phyloP scores from a whole-genome alignment of 768 basidiomycete genomes.

The Phlebiopsis flavidoalba region DNA sequence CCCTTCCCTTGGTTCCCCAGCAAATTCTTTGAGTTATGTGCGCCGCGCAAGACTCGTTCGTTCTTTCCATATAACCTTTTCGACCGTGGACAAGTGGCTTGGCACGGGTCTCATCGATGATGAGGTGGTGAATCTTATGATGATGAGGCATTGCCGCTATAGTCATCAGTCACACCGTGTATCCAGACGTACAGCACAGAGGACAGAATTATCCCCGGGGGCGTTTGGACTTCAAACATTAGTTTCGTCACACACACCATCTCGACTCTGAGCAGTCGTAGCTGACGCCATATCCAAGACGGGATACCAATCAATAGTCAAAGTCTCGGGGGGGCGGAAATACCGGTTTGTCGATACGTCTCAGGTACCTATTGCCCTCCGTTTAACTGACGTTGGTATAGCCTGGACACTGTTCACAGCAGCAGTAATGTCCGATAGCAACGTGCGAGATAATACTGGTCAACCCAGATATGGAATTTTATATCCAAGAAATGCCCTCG shows the following conservation, averaged over 20 bases:
- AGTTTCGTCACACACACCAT: background rate
- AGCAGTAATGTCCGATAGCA: background rate
- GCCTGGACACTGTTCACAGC: background rate
- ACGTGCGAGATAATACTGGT: conserved; percentile 7
- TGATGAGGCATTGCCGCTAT: no score
- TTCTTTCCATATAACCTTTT: conserved; percentile 6
- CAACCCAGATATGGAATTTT: background rate
- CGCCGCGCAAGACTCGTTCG: background rate
- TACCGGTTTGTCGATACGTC: conserved; percentile 2
- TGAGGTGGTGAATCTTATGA: background rate
- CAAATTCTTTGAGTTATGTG: background rate
- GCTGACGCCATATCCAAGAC: background rate
- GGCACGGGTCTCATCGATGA: background rate
- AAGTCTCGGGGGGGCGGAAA: background rate
- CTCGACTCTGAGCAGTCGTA: background rate
- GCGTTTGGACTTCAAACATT: background rate
- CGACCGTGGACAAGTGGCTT: conserved; percentile 4
- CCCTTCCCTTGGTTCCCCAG: background rate
- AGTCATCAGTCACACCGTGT: background rate
- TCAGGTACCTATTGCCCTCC: background rate
- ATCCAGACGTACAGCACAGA: background rate
- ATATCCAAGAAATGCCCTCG: background rate
- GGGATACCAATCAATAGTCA: background rate
- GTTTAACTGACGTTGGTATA: background rate
- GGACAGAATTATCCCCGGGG: background rate